Conservation (phyloP, 768 basidiomycete species). For the Leccinum uliginosum region DNA sequence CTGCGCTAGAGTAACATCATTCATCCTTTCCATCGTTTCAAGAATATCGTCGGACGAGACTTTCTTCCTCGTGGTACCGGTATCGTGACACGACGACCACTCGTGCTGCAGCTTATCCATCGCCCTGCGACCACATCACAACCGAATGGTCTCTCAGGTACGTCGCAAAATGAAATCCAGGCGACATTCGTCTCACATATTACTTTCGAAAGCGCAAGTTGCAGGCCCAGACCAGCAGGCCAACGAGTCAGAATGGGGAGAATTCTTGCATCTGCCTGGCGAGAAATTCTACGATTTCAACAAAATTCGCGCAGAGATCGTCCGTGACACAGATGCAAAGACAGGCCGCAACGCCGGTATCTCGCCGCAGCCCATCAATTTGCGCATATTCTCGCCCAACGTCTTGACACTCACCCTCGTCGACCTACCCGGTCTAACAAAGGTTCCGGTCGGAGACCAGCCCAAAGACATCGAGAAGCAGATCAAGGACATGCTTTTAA, state of each 20-base stretch:
- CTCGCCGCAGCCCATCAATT: conserved; percentile 94
- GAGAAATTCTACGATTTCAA: conserved; percentile 98
- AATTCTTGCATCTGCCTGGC: conserved; percentile 93
- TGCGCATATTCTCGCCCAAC: conserved; percentile 95
- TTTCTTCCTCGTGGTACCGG: conserved; percentile 98
- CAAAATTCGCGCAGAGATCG: conserved; percentile 95
- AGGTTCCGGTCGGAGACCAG: conserved; percentile 94
- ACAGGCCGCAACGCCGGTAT: conserved; percentile 98
- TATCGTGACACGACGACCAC: conserved; percentile 94
- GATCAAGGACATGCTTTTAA: conserved; percentile 93
- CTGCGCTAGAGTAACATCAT: not conserved
- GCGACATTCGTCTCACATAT: conserved; percentile 1
- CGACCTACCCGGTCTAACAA: conserved; percentile 94
- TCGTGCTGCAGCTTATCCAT: conserved; percentile 95
- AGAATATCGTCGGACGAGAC: conserved; percentile 98
- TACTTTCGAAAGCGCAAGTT: conserved; percentile 23
- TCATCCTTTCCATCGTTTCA: conserved; percentile 10
- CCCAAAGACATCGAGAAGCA: conserved; percentile 97
- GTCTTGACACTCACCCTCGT: conserved; percentile 96
- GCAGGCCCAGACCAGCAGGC: conserved; percentile 63
- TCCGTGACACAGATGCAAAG: conserved; percentile 96
- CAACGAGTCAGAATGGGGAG: conserved; percentile 97
- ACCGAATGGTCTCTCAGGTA: conserved; percentile 43
- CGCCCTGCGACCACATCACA: conserved; percentile 51
- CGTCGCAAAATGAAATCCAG: conserved; percentile 17